A percentile compares a stretch with the other conserved stretches of the same genome.
Evolutionary conservation across 495 filamentous ascomycete species (phyloP).

Genomic region (Podospora pseudopauciseta): DNA sequence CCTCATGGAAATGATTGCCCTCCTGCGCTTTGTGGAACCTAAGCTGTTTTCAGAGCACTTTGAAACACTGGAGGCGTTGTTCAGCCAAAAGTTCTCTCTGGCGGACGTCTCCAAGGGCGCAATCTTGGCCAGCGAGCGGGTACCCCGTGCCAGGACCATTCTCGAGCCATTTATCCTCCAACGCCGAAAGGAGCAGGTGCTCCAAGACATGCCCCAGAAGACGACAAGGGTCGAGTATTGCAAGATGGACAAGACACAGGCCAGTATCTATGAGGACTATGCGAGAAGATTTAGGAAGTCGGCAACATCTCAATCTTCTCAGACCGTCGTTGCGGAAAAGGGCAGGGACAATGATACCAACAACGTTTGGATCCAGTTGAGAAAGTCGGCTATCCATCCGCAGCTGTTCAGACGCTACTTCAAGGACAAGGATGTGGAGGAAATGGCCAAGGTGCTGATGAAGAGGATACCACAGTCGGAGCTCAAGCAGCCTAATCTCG

Average conservation of each 20-base stretch:
- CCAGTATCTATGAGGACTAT: conserved; percentile 62
- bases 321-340: conserved; percentile 25
- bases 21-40: conserved; percentile 89
- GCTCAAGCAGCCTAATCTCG: conserved; percentile 51
- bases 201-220: conserved; percentile 82
- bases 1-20: conserved; percentile 79
- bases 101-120: conserved; percentile 69
- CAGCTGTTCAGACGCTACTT: conserved; percentile 81
- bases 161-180: conserved; percentile 92
- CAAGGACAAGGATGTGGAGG: conserved; percentile 63
- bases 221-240: conserved; percentile 72
- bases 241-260: conserved; percentile 65
- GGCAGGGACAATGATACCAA: conserved; percentile 46
- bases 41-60: conserved; percentile 68
- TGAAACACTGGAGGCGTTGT: conserved; percentile 74
- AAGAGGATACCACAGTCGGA: conserved; percentile 46
- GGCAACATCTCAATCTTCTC: conserved; percentile 47
- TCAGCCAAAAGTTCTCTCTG: conserved; percentile 84
- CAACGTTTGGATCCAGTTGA: conserved; percentile 86
- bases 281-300: conserved; percentile 35
- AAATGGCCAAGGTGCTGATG: conserved; percentile 74
- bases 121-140: conserved; percentile 78
- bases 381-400: conserved; percentile 90
- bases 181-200: conserved; percentile 90
- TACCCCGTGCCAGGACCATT: conserved; percentile 81